phyloP scores from a whole-genome alignment of 495 filamentous ascomycete species.

The Pyrenula aspistea region DNA sequence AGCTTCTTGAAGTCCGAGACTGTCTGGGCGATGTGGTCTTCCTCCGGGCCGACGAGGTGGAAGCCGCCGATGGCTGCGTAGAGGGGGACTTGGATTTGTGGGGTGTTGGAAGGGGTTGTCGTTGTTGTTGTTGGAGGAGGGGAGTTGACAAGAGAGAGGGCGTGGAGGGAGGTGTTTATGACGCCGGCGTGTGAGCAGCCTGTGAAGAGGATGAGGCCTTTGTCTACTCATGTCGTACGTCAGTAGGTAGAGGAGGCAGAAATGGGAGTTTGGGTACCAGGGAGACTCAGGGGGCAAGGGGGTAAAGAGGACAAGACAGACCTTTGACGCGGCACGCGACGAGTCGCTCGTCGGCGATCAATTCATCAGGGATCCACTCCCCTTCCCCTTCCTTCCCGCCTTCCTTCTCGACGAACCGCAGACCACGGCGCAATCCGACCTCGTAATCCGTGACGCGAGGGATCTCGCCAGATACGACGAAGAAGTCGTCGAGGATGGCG shows the following conservation, averaged over 20 bases:
- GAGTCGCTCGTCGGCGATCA: constrained; percentile 46
- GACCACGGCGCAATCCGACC: constrained; percentile 32
- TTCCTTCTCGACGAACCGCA: constrained; percentile 21
- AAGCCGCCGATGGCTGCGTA: constrained; percentile 50
- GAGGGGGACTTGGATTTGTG: constrained; percentile 21
- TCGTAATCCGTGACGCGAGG: constrained; percentile 43
- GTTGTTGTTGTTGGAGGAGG: too few species aligned
- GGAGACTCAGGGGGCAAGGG: not conserved
- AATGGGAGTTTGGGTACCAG: not conserved
- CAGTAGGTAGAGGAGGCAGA: not conserved
- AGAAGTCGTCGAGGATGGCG: constrained; percentile 40
- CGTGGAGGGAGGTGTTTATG: constrained; percentile 41
- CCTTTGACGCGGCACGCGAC: constrained; percentile 48
- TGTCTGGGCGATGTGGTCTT: constrained; percentile 30
- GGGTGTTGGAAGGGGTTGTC: not conserved
- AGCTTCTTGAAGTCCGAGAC: constrained; percentile 38
- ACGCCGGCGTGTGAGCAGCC: constrained; percentile 52
- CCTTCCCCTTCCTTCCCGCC: constrained; percentile 20
- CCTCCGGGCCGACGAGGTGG: constrained; percentile 40
- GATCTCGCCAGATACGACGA: constrained; percentile 46
- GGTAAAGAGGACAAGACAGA: constrained; percentile 5
- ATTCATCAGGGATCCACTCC: constrained; percentile 41
- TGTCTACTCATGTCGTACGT: constrained; percentile 17
- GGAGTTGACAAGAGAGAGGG: constrained; percentile 24
- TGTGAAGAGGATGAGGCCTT: constrained; percentile 49